Percentiles rank a stretch among this genome's conserved stretches.
phyloP scores from a whole-genome alignment of 805 yeast species.

The Lipomyces yamadae region DNA sequence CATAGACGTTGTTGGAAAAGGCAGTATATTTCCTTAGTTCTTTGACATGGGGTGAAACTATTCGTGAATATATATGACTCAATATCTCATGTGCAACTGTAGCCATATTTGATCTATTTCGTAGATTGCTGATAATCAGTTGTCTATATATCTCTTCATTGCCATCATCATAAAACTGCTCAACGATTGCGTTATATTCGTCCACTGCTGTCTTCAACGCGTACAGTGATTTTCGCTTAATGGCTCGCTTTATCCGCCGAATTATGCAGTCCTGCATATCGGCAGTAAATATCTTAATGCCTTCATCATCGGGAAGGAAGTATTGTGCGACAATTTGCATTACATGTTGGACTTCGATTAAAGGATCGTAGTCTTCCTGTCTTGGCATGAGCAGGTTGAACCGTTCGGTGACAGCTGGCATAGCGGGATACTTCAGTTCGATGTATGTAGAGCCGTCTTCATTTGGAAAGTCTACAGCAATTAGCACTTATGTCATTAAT shows the following conservation, averaged over 20 bases:
- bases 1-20: slow-evolving; percentile 88
- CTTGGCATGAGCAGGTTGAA: slow-evolving; percentile 25
- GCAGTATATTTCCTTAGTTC: slow-evolving; percentile 75
- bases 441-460: slow-evolving; percentile 13
- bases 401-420: slow-evolving; percentile 22
- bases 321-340: slow-evolving; percentile 52
- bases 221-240: slow-evolving; percentile 42
- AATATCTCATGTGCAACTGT: slow-evolving; percentile 66
- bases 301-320: slow-evolving; percentile 49
- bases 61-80: slow-evolving; percentile 72
- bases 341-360: slow-evolving; percentile 60
- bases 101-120: slow-evolving; percentile 14
- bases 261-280: slow-evolving; percentile 44
- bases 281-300: slow-evolving; percentile 14
- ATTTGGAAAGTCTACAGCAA: background rate
- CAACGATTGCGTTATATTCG: slow-evolving; percentile 53
- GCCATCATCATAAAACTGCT: slow-evolving; percentile 44
- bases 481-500: background rate
- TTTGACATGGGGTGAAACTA: slow-evolving; percentile 74
- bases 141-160: slow-evolving; percentile 45
- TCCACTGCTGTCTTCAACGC: slow-evolving; percentile 47
- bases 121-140: slow-evolving; percentile 14
- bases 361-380: slow-evolving; percentile 60
- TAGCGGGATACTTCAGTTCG: slow-evolving; percentile 30
- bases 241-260: slow-evolving; percentile 42